Base-by-base conservation (phyloP, 1,139 yeast species). In the Magnusiomyces ingens region DNA sequence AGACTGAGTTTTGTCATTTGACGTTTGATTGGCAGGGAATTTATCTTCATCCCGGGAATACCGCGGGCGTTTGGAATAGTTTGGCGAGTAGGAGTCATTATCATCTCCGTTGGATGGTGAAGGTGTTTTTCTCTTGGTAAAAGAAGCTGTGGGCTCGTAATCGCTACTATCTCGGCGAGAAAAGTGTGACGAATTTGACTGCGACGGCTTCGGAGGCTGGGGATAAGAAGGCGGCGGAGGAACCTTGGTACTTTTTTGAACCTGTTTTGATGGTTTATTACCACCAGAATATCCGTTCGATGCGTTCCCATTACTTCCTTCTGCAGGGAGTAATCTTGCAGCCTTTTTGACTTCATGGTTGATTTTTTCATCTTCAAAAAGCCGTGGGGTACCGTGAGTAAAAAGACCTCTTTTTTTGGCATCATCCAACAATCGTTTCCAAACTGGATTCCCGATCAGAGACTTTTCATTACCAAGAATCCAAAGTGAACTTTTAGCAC, bases 401-500 rank as follows among this genome's bases (percentile, higher is more conserved):
- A 45, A 18, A 21, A 45, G 21, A 8, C 22, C 10, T 60, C 95
- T 73, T 0, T 68, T 63, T 46, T 71, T 70, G 0, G 95, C 95
- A 72, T 89, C 83, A 0, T 69, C 66, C 21, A 88, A 74, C 51
- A 90, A 71, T 56, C 80, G 75, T 26, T 69, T 72, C 97, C 97
- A 90, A 0, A 87, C 80, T 22, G 73, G 74, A 63, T 88, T 85
- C 54, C 79, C 72, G 17, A 67, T 64, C 59, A 91, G 76, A 1
- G 61, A 59, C 11, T 74, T 73, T 46, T 75, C 80, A 63, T 87
- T 84, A 26, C 99, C 99, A 35, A 93, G 71, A 55, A 93, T 83
- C 97, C 98, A 93, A 59, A 93, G 72, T 0, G 97, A 86, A 1
- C 95, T 78, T 60, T 84, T 81, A 0, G 98, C 97, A 74, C 99